Evolutionary conservation across 108 stramenopile species (phyloP), one percentile per base, ranked within the genome.

Genomic region (Stephanodiscus triporus): DNA sequence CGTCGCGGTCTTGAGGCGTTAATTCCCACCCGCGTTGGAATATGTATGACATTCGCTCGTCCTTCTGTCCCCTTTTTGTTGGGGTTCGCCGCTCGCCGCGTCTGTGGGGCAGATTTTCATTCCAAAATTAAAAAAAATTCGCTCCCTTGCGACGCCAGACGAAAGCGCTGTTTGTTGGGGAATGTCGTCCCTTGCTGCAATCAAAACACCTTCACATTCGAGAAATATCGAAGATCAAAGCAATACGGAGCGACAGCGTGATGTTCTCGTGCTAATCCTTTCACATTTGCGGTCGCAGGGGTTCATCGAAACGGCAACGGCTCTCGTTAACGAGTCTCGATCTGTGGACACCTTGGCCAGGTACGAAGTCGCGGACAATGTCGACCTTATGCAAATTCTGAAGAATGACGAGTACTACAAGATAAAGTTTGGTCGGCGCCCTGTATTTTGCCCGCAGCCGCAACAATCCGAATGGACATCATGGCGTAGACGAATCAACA

Each of bases 341-440:
- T 61, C 20, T 47, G 14, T 58, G 30, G 45, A 67, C 32, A 16
- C 47, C 23, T 40, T 75, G 26, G 54, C 42, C 0, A 11, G 36
- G 66, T 79, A 76, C 49, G 81, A 77, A 38, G 43, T 74, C 32
- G 89, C 89, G 11, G 89, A 89, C 48, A 89, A 89, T 68, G 58
- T 89, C 30, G 86, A 87, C 54, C 51, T 89, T 13, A 32, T 50
- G 34, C 36, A 70, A 24, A 72, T 89, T 26, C 22, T 87, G 37
- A 75, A 73, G 61, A 84, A 82, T 55, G 82, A 87, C 37, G 77
- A 70, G 23, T 89, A 84, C 63, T 87, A 89, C 48, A 61, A 82
- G 40, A 78, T 89, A 37, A 78, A 70, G 37, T 85, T 74, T 48
- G 83, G 85, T 27, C 64, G 59, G 38, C 60, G 64, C 22, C 78